A percentile compares a stretch with the other conserved stretches of the same genome.
These are phyloP conservation scores for Xylaria intraflava DNA, from an alignment of 495 filamentous ascomycete species.

Conservation along the genomic window DNA sequence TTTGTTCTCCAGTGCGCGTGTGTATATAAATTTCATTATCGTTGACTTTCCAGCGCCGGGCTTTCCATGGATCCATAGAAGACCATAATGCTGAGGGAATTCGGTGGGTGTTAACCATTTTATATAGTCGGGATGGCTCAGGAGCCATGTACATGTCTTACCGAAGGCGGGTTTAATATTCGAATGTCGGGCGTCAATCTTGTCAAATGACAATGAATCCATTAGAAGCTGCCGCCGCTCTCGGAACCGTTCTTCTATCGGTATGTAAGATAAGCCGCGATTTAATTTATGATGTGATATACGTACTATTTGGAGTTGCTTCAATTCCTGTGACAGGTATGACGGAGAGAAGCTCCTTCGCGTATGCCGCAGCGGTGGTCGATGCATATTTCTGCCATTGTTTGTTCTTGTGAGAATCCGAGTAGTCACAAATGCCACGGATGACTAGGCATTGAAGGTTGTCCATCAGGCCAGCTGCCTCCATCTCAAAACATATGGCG, in stretches of 20 bases:
- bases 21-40: conserved; percentile 36
- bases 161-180: conserved; percentile 32
- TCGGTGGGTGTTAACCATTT: conserved; percentile 38
- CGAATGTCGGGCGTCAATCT: conserved; percentile 34
- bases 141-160: conserved; percentile 48
- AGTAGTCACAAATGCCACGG: too few species aligned
- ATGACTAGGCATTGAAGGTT: too few species aligned
- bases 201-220: conserved; percentile 31
- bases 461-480: too few species aligned
- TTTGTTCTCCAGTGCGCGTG: conserved; percentile 7
- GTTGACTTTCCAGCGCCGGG: conserved; percentile 51
- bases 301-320: background rate
- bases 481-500: too few species aligned
- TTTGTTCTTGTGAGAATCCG: too few species aligned
- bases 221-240: conserved; percentile 13
- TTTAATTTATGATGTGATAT: background rate
- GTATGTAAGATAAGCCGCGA: background rate
- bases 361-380: too few species aligned
- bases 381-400: too few species aligned
- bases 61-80: conserved; percentile 55
- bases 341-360: background rate
- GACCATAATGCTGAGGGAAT: conserved; percentile 37
- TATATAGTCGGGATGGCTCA: conserved; percentile 31
- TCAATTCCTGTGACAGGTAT: background rate
- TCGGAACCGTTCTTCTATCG: background rate